These are phyloP conservation scores for Lithohypha guttulata DNA, from an alignment of 2,329 filamentous ascomycete species.

Conservation along the genomic window DNA sequence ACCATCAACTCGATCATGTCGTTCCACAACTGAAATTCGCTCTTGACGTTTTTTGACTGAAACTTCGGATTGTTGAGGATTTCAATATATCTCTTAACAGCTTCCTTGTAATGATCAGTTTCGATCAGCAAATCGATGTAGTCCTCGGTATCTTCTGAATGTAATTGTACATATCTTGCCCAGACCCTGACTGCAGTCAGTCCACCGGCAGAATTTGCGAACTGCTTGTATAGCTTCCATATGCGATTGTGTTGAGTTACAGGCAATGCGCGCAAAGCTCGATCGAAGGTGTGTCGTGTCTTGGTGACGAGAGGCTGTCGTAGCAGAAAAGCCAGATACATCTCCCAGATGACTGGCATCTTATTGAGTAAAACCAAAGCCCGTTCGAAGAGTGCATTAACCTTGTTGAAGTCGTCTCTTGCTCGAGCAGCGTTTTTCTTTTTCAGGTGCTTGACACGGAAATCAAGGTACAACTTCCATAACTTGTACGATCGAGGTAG, in stretches of 20 bases:
- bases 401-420: constrained; percentile 74
- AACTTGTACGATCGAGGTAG: constrained; percentile 94
- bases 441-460: constrained; percentile 69
- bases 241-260: constrained; percentile 92
- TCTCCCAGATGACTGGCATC: constrained; percentile 97
- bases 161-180: constrained; percentile 92
- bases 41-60: constrained; percentile 84
- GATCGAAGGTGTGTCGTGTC: constrained; percentile 80
- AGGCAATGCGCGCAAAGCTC: constrained; percentile 79
- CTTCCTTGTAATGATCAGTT: constrained; percentile 77
- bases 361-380: constrained; percentile 92
- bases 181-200: constrained; percentile 87
- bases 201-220: constrained; percentile 82
- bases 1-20: constrained; percentile 95
- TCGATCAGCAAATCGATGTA: constrained; percentile 83
- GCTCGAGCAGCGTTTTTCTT: constrained; percentile 74
- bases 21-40: constrained; percentile 92
- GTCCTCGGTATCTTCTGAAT: constrained; percentile 89
- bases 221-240: constrained; percentile 83
- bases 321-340: constrained; percentile 85
- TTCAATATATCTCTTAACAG: constrained; percentile 80
- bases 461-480: constrained; percentile 92
- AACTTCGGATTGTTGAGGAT: constrained; percentile 86
- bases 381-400: constrained; percentile 88
- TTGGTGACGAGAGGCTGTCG: constrained; percentile 84